phyloP scores from a whole-genome alignment of 306 rosid genomes.

The Casuarina cunninghamiana region DNA sequence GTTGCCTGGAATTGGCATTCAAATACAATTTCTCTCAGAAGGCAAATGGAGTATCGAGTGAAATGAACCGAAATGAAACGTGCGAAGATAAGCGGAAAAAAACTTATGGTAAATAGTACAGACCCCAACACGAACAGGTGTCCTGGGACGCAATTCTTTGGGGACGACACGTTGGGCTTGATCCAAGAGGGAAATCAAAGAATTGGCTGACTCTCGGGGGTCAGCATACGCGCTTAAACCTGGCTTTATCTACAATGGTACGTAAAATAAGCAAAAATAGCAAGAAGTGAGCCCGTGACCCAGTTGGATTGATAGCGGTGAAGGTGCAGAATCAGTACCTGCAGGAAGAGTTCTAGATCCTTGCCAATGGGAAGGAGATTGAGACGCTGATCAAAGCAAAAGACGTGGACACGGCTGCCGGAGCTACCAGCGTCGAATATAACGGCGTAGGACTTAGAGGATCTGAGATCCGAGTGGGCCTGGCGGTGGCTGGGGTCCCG shows the following conservation, averaged over 20 bases:
- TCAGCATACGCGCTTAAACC: slow-evolving; percentile 82
- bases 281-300: background rate
- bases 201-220: slow-evolving; percentile 73
- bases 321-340: slow-evolving; percentile 38
- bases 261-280: slow-evolving; percentile 9
- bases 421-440: slow-evolving; percentile 98
- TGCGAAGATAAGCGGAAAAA: background rate
- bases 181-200: slow-evolving; percentile 61
- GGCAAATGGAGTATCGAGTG: background rate
- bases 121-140: slow-evolving; percentile 97
- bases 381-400: slow-evolving; percentile 62
- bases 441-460: slow-evolving; percentile 58
- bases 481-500: slow-evolving; percentile 55
- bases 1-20: slow-evolving; percentile 66
- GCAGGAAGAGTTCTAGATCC: slow-evolving; percentile 82
- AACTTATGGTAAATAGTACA: slow-evolving; percentile 15
- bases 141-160: slow-evolving; percentile 57
- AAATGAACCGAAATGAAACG: background rate
- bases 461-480: slow-evolving; percentile 48
- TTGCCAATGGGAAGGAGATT: slow-evolving; percentile 90
- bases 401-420: slow-evolving; percentile 98
- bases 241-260: slow-evolving; percentile 48
- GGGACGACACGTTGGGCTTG: slow-evolving; percentile 82
- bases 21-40: slow-evolving; percentile 31
- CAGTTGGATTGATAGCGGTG: background rate